These are phyloP conservation scores for Aspergillus brunneoviolaceus DNA, from an alignment of 2,329 filamentous ascomycete species.

Conservation along the genomic window DNA sequence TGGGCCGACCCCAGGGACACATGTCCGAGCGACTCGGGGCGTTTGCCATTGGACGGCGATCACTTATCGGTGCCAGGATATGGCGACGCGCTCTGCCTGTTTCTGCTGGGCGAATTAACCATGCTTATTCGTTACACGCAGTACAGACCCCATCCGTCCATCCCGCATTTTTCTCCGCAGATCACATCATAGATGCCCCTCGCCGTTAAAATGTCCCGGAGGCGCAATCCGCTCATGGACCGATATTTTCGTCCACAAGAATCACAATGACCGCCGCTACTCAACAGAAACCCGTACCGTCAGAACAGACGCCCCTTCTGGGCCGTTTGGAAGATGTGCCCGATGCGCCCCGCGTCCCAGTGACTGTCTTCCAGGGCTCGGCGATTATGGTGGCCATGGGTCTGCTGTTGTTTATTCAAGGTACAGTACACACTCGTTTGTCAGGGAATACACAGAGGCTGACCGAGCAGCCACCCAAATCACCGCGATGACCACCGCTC, in stretches of 20 bases:
- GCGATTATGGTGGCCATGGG: conserved; percentile 4
- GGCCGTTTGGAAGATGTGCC: background rate
- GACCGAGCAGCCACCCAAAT: conserved; percentile 61
- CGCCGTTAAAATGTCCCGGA: background rate
- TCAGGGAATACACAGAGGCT: background rate
- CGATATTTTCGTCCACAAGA: background rate
- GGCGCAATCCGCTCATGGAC: background rate
- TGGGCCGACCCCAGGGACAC: background rate
- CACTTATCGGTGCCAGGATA: background rate
- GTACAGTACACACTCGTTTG: background rate
- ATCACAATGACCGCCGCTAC: background rate
- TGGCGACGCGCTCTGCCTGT: background rate
- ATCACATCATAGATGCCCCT: conserved; percentile 1
- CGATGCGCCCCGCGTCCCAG: conserved; percentile 1
- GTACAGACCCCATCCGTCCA: background rate
- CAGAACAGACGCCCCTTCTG: conserved; percentile 3
- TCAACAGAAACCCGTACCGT: background rate
- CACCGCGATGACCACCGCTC: conserved; percentile 77
- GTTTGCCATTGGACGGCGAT: background rate
- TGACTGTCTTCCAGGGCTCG: background rate
- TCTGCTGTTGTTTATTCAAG: conserved; percentile 2
- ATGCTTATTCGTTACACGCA: background rate
- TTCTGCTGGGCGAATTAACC: conserved; percentile 6
- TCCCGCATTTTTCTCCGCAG: background rate
- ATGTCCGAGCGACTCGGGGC: background rate